These are phyloP conservation scores for Lentinus tigrinus DNA, from an alignment of 768 basidiomycete genomes.

Conservation along the genomic window DNA sequence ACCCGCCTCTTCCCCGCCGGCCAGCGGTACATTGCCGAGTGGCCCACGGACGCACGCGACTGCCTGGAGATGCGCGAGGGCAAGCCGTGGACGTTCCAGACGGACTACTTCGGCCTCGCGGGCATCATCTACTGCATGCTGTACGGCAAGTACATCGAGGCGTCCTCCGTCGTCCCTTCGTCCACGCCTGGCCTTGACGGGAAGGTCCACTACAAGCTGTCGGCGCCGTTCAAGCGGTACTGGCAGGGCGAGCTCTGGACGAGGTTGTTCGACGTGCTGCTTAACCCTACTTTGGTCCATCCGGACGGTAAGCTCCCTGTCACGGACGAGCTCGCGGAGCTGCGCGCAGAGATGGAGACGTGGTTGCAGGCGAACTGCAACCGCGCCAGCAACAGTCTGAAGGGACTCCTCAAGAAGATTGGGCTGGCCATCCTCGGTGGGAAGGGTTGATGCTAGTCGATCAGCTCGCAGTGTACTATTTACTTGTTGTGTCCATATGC, in stretches of 20 bases:
- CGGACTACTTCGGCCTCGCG: constrained; percentile 96
- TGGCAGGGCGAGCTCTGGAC: constrained; percentile 93
- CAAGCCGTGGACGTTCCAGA: constrained; percentile 89
- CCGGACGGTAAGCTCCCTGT: constrained; percentile 67
- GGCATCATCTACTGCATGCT: constrained; percentile 95
- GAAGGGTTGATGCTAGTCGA: constrained; percentile 11
- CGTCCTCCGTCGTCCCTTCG: constrained; percentile 47
- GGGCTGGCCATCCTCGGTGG: constrained; percentile 50
- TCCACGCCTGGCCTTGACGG: constrained; percentile 33
- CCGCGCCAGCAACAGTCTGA: constrained; percentile 76
- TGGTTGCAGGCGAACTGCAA: constrained; percentile 90
- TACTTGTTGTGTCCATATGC: neutral
- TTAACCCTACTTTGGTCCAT: constrained; percentile 73
- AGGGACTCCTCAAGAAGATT: constrained; percentile 81
- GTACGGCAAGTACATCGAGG: constrained; percentile 94
- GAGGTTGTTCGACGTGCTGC: constrained; percentile 75
- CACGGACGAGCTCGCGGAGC: constrained; percentile 55
- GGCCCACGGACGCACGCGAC: constrained; percentile 87
- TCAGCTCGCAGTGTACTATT: neutral
- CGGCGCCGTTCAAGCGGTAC: constrained; percentile 85
- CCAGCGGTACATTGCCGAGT: constrained; percentile 84
- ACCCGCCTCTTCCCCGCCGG: constrained; percentile 72
- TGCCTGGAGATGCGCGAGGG: constrained; percentile 88
- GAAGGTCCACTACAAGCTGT: constrained; percentile 54
- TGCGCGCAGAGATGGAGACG: constrained; percentile 80